Base-by-base conservation (phyloP, 306 rosid genomes). In the Medicago arabica region DNA sequence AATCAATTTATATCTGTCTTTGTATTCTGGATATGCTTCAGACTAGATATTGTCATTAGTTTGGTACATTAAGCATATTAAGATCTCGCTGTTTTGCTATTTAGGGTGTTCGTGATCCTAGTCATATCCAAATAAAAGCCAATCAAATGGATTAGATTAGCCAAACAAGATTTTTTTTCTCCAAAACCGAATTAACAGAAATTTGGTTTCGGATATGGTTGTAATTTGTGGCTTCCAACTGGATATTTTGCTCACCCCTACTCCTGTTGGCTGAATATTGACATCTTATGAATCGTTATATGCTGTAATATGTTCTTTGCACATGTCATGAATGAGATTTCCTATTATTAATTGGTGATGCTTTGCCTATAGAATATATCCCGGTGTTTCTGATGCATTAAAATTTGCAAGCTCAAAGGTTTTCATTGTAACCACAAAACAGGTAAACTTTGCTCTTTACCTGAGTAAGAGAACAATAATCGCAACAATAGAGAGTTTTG, bases 351-450 rank as follows among this genome's bases (percentile, higher is more conserved):
- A 80, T 66, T 55, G 9, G 38, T 9, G 64, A 73, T 74, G 50
- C 12, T 55, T 81, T 53, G 59, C 18, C 14, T 19, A 73, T 84
- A 91, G 98, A 85, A 64, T 94, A 34, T 91, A 94, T 83, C 98
- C 98, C 25, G 93, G 97, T 47, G 97, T 91, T 72, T 67, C 97
- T 39, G 97, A 94, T 78, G 98, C 98, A 23, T 72, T 92, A 16
- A 88, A 76, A 78, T 92, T 90, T 78, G 84, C 94, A 68, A 92
- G 90, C 90, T 92, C 96, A 8, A 92, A 85, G 23, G 74, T 92
- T 61, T 90, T 85, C 79, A 83, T 90, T 70, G 98, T 92, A 70
- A 92, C 96, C 81, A 90, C 92, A 6, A 90, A 92, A 79, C 96
- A 87, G 94, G 96, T 90, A 69, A 43, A 34, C 13, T 41, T 39